phyloP scores from a whole-genome alignment of 805 yeast genomes.

The Ogataea chonburiensis region DNA sequence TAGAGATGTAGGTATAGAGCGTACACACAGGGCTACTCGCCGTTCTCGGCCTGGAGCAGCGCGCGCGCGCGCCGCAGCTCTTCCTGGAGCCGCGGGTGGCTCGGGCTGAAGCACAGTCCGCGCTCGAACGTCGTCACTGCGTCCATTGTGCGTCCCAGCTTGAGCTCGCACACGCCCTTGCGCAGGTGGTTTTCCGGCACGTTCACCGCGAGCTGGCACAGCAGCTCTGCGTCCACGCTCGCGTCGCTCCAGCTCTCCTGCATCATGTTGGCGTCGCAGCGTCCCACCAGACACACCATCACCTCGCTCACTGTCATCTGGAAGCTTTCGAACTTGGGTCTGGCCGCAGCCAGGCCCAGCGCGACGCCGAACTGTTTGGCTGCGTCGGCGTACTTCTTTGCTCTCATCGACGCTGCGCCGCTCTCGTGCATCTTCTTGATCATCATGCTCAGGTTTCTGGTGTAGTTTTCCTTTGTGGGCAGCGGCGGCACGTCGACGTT shows the following conservation, averaged over 20 bases:
- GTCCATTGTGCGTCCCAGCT: constrained; percentile 59
- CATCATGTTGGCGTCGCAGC: constrained; percentile 67
- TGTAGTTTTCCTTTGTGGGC: constrained; percentile 54
- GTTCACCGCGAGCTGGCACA: constrained; percentile 55
- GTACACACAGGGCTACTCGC: too few species aligned
- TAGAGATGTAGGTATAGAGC: too few species aligned
- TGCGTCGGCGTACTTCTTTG: constrained; percentile 56
- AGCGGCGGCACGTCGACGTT: constrained; percentile 51
- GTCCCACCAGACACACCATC: constrained; percentile 61
- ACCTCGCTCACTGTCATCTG: constrained; percentile 70
- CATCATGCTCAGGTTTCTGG: constrained; percentile 55
- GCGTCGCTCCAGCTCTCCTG: constrained; percentile 56
- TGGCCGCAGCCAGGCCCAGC: constrained; percentile 61
- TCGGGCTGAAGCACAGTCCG: constrained; percentile 63
- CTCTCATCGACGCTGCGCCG: constrained; percentile 58
- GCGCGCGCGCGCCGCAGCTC: constrained; percentile 48
- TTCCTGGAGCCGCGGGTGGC: constrained; percentile 46
- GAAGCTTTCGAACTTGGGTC: constrained; percentile 73
- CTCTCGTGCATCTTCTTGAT: constrained; percentile 63
- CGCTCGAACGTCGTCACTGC: constrained; percentile 70
- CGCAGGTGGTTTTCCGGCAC: constrained; percentile 72
- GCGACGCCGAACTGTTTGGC: constrained; percentile 64
- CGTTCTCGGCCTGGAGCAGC: constrained; percentile 56
- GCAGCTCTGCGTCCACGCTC: constrained; percentile 65
- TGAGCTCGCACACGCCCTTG: constrained; percentile 61